These are phyloP conservation scores for Mikania micrantha DNA, from an alignment of 129 eudicot species.

Conservation along the genomic window DNA sequence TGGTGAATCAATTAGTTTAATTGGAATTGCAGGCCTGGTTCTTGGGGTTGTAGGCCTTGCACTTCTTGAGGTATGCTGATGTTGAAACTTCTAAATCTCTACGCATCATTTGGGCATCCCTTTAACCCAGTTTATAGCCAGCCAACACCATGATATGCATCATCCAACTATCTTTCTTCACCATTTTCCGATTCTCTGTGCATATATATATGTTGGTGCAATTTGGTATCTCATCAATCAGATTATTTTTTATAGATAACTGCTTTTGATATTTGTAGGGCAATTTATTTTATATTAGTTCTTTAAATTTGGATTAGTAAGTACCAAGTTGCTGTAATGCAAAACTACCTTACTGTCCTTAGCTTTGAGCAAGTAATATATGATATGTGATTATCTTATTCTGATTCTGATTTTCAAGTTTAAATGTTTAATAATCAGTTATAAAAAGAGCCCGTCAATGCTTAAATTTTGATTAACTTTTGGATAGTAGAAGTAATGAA, in stretches of 20 bases:
- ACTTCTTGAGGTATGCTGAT: constrained; percentile 79
- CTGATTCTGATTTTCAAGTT: neutral
- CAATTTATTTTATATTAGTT: neutral
- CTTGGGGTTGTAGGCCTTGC: constrained; percentile 90
- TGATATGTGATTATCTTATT: neutral
- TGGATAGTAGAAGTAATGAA: constrained; percentile 1
- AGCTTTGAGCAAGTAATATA: neutral
- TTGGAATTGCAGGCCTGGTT: constrained; percentile 85
- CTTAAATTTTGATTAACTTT: neutral
- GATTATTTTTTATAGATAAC: neutral
- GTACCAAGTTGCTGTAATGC: neutral
- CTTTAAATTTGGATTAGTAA: neutral
- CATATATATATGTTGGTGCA: neutral
- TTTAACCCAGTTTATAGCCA: neutral
- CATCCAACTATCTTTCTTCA: too few species aligned
- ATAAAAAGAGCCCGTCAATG: neutral
- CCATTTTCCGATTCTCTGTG: too few species aligned
- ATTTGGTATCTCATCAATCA: neutral
- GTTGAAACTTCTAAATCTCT: constrained; percentile 4
- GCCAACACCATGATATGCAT: too few species aligned
- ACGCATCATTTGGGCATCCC: neutral
- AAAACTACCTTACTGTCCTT: neutral
- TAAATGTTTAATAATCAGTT: neutral
- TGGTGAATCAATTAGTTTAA: constrained; percentile 78
- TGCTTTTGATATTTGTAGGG: neutral